A percentile compares a stretch with the other conserved stretches of the same genome.
Conservation (phyloP, 441 rosid genomes). For the Euphorbia schlechtendalii region DNA sequence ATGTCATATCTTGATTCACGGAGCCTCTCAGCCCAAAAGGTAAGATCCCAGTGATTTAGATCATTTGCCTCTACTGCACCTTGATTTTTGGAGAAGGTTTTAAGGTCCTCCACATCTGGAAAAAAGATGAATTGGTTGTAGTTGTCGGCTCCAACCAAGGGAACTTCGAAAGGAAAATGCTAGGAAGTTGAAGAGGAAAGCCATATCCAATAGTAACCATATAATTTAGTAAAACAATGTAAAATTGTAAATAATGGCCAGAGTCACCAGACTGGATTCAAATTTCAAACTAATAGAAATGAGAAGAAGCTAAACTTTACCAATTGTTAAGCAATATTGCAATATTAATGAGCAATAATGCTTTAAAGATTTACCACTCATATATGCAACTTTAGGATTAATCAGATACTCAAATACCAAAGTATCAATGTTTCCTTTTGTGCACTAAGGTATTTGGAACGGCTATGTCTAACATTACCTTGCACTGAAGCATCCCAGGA, state of each 20-base stretch:
- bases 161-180: constrained; percentile 1
- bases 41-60: constrained; percentile 76
- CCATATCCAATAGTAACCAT: not conserved
- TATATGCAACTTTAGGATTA: not conserved
- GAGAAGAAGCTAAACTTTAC: not conserved
- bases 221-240: no score
- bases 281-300: not conserved
- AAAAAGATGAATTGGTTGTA: not conserved
- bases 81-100: constrained; percentile 58
- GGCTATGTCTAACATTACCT: constrained; percentile 37
- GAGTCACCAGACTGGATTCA: no score
- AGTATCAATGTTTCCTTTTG: not conserved
- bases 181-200: not conserved
- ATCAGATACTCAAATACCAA: not conserved
- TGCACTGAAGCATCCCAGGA: constrained; percentile 84
- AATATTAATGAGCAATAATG: constrained; percentile 5
- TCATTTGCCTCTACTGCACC: constrained; percentile 64
- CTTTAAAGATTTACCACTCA: not conserved
- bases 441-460: constrained; percentile 1
- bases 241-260: no score
- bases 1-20: constrained; percentile 88
- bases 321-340: not conserved
- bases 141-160: not conserved
- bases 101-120: constrained; percentile 79
- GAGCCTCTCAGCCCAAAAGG: constrained; percentile 94